Percentiles rank a stretch among this genome's conserved stretches.
Conservation (phyloP, 2,329 filamentous ascomycete species). For the Pyrenophora graminea region DNA sequence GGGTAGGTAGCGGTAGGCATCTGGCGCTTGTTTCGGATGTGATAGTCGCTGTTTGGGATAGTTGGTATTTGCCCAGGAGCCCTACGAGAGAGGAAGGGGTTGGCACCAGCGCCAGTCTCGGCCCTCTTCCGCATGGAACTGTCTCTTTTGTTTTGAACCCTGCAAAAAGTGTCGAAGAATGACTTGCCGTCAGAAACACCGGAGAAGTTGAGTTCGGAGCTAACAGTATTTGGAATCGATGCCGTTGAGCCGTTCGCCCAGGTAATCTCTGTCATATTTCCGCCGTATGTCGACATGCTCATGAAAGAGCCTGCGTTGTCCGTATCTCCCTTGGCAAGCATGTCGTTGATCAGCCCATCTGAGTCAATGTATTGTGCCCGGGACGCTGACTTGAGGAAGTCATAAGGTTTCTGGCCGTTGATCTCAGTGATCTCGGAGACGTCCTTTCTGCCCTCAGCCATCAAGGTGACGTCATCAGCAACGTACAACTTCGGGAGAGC, state of each 20-base stretch:
- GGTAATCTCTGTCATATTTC: slow-evolving; percentile 29
- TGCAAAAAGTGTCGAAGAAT: slow-evolving; percentile 46
- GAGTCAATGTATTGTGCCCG: slow-evolving; percentile 28
- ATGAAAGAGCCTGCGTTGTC: slow-evolving; percentile 22
- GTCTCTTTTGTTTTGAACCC: slow-evolving; percentile 7
- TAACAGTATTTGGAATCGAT: slow-evolving; percentile 24
- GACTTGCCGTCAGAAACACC: slow-evolving; percentile 40
- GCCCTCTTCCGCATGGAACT: neutral
- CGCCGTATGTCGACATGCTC: slow-evolving; percentile 24
- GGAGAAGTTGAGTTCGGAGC: slow-evolving; percentile 26
- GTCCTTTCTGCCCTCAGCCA: slow-evolving; percentile 15
- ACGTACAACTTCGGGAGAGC: slow-evolving; percentile 41
- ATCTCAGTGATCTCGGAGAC: slow-evolving; percentile 35
- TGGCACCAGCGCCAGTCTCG: neutral
- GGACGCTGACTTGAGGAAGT: slow-evolving; percentile 26
- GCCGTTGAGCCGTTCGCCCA: slow-evolving; percentile 38
- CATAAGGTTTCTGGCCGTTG: slow-evolving; percentile 32
- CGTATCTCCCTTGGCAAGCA: slow-evolving; percentile 32
- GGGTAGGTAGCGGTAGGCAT: slow-evolving; percentile 14
- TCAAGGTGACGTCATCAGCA: slow-evolving; percentile 21
- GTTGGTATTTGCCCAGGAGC: slow-evolving; percentile 22
- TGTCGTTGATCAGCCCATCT: slow-evolving; percentile 28
- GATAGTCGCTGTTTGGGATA: slow-evolving; percentile 25
- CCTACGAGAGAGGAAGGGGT: slow-evolving; percentile 9
- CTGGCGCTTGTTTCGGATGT: slow-evolving; percentile 27